Base-by-base conservation (phyloP, 306 rosid genomes). In the Rosa chinensis region DNA sequence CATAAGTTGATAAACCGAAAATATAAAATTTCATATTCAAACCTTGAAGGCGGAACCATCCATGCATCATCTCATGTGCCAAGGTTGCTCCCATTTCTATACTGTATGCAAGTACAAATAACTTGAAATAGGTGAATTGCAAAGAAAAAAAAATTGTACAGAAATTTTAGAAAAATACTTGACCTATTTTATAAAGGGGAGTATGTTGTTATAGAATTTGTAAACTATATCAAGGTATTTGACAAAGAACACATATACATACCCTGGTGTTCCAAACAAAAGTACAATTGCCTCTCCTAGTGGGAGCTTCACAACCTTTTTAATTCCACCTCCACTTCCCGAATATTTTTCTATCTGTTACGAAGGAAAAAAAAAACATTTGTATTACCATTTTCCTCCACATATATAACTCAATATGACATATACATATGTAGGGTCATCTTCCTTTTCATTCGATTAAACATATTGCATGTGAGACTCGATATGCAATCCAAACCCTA, bases 41-140 rank as follows among this genome's bases (percentile, higher is more conserved):
- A 56, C 62, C 62, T 7, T 56, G 12, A 20, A 56, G 28, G 28
- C 8, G 12, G 5, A 56, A 9, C 37, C 66, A 25, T 59, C 39
- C 66, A 59, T 59, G 66, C 66, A 59, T 59, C 66, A 59, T 59
- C 66, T 59, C 66, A 59, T 59, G 66, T 59, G 39, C 14, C 37
- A 59, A 59, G 37, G 0, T 23, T 23, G 6, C 37, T 3, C 35
- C 35, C 37, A 4, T 59, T 0, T 59, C 7, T 10, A 59, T 4
- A 23, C 62, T 56, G 62, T n/a, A 56, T 18, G 58, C 21, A 17
- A 11, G 58, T 16, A 17, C 21, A 52, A 5, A 52, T 52, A 16
- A 52, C 21, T 52, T 16, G 58, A 17, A 5, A 16, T 4, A 17
- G 21, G n/a, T 52, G 3, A 52, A 52, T 17, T 52, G 53, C 5